Percentiles rank a stretch among this genome's conserved stretches.
Evolutionary conservation across 306 rosid genomes (phyloP).

Genomic region (Cucurbita pepo): DNA sequence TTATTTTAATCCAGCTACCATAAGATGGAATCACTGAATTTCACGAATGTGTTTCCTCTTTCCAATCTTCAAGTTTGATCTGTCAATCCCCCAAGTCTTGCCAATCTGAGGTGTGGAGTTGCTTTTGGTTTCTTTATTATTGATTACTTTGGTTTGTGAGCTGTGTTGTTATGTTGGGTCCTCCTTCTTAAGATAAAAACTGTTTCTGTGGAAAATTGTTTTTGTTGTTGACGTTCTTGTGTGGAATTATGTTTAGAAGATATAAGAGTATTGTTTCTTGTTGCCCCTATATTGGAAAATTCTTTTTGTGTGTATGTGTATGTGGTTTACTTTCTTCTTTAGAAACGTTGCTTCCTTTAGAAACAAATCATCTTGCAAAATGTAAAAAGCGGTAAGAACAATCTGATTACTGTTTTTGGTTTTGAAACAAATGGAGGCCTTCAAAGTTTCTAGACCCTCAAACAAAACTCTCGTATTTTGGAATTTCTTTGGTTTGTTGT

Average conservation of each 20-base stretch:
- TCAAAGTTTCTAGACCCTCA: background rate
- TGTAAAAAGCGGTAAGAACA: background rate
- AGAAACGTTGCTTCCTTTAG: background rate
- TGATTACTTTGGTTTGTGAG: background rate
- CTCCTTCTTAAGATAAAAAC: background rate
- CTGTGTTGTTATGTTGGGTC: background rate
- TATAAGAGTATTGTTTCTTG: background rate
- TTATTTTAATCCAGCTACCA: too few relatives aligned
- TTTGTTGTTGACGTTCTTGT: background rate
- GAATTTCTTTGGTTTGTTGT: too few relatives aligned
- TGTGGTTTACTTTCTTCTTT: background rate
- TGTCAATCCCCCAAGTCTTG: too few relatives aligned
- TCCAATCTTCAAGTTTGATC: too few relatives aligned
- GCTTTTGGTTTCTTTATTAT: background rate
- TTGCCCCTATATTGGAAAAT: background rate
- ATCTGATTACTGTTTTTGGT: background rate
- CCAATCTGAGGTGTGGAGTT: too few relatives aligned
- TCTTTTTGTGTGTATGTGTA: background rate
- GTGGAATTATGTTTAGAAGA: background rate
- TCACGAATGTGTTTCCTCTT: too few relatives aligned
- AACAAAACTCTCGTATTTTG: too few relatives aligned
- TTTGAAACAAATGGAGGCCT: background rate
- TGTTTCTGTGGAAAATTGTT: background rate
- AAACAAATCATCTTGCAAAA: background rate
- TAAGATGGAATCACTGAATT: too few relatives aligned